A percentile compares a stretch with the other conserved stretches of the same genome.
These are phyloP conservation scores for Xanthoparmelia taractica DNA, from an alignment of 495 filamentous ascomycete species.

Conservation along the genomic window DNA sequence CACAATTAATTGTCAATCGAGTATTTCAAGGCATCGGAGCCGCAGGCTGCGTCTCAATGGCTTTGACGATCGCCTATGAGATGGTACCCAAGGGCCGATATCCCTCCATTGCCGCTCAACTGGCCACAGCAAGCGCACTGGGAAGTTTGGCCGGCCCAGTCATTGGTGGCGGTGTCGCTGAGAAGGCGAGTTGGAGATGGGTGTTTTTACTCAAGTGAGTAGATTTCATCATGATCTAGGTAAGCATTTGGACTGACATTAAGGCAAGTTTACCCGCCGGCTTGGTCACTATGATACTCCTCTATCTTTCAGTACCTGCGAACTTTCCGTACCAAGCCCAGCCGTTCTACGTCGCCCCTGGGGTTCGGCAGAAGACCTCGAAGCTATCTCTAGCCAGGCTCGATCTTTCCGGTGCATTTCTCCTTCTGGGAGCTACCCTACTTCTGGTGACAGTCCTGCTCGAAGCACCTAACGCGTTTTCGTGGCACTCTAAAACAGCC, in stretches of 20 bases:
- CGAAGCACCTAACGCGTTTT: conserved; percentile 39
- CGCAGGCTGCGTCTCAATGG: conserved; percentile 40
- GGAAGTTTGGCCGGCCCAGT: conserved; percentile 38
- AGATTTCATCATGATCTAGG: conserved; percentile 30
- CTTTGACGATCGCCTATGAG: conserved; percentile 46
- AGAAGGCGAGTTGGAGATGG: conserved; percentile 40
- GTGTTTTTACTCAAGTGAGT: conserved; percentile 36
- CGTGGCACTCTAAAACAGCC: conserved; percentile 33
- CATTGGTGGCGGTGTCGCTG: conserved; percentile 36
- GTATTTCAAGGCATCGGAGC: conserved; percentile 52
- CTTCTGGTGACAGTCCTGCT: conserved; percentile 48
- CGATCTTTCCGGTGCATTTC: conserved; percentile 43
- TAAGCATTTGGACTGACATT: not conserved
- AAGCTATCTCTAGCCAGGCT: conserved; percentile 17
- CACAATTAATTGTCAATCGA: conserved; percentile 49
- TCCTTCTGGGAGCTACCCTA: conserved; percentile 44
- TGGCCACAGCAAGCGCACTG: conserved; percentile 23
- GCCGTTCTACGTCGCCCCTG: not conserved
- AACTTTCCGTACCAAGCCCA: conserved; percentile 11
- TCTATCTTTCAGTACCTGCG: conserved; percentile 33
- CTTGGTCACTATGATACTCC: conserved; percentile 33
- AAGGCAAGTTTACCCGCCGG: conserved; percentile 33
- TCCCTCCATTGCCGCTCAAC: conserved; percentile 15
- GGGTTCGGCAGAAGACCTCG: not conserved
- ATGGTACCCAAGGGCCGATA: conserved; percentile 34